Conservation (phyloP, 108 stramenopile genomes). For the Cylindrotheca closterium region DNA sequence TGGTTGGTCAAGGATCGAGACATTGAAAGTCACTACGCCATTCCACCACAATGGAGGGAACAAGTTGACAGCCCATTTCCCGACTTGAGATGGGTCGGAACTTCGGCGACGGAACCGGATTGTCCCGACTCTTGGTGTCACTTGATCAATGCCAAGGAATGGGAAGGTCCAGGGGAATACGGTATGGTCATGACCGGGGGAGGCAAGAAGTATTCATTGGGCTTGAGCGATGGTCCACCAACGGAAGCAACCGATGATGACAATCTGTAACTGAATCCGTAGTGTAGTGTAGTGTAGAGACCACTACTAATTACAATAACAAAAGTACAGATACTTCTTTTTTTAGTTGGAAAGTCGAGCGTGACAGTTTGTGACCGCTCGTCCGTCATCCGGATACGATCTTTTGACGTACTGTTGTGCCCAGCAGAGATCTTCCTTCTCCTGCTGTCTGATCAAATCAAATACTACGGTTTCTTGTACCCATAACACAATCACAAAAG, state of each 20-base stretch:
- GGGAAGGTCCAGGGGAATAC: constrained; percentile 48
- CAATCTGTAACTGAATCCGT: constrained; percentile 46
- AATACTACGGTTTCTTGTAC: too few species aligned
- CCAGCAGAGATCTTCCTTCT: too few species aligned
- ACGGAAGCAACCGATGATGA: constrained; percentile 11
- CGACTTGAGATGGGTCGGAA: constrained; percentile 50
- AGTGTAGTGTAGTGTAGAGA: too few species aligned
- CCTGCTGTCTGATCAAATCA: too few species aligned
- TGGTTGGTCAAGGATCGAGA: constrained; percentile 32
- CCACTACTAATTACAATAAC: too few species aligned
- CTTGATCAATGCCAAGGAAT: constrained; percentile 13
- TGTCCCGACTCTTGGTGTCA: constrained; percentile 57
- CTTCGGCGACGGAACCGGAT: constrained; percentile 64
- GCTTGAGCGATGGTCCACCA: constrained; percentile 16
- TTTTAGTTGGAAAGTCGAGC: too few species aligned
- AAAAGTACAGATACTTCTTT: too few species aligned
- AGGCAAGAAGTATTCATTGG: constrained; percentile 29
- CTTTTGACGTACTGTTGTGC: too few species aligned
- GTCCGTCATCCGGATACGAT: too few species aligned
- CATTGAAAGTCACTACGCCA: constrained; percentile 62
- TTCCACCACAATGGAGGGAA: constrained; percentile 26
- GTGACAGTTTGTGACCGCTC: too few species aligned
- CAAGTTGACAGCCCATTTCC: constrained; percentile 1
- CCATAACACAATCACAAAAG: too few species aligned
- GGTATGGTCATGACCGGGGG: constrained; percentile 39